phyloP scores from a whole-genome alignment of 2,329 filamentous ascomycete genomes.

The Bipolaris victoriae region DNA sequence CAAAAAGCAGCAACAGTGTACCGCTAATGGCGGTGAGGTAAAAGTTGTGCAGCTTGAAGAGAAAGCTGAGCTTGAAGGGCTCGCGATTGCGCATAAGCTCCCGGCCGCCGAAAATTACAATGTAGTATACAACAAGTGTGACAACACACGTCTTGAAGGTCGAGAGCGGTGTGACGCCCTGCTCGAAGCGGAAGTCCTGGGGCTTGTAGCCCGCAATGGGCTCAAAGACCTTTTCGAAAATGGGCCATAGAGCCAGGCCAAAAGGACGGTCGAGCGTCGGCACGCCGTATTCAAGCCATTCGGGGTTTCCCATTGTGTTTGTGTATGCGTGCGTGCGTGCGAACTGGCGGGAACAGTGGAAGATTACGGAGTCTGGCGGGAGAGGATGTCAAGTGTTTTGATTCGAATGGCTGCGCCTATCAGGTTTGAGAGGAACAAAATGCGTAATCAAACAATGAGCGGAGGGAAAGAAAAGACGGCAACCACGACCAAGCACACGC shows the following conservation, averaged over 20 bases:
- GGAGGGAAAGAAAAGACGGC: slow-evolving; percentile 22
- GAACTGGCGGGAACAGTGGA: too few species aligned
- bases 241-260: slow-evolving; percentile 88
- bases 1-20: slow-evolving; percentile 79
- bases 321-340: not conserved
- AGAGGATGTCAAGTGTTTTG: slow-evolving; percentile 6
- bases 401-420: slow-evolving; percentile 19
- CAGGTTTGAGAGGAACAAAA: slow-evolving; percentile 7
- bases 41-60: slow-evolving; percentile 98
- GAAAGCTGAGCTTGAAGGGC: slow-evolving; percentile 82
- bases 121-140: slow-evolving; percentile 87
- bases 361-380: not conserved
- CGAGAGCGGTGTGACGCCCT: slow-evolving; percentile 85
- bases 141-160: slow-evolving; percentile 82
- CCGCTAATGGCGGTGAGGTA: slow-evolving; percentile 86
- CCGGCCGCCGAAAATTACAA: slow-evolving; percentile 89
- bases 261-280: slow-evolving; percentile 92
- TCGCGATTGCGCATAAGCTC: slow-evolving; percentile 88
- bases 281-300: slow-evolving; percentile 61
- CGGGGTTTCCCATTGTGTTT: slow-evolving; percentile 55
- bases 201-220: slow-evolving; percentile 78
- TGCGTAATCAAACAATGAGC: slow-evolving; percentile 21
- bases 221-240: slow-evolving; percentile 88
- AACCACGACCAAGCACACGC: slow-evolving; percentile 27
- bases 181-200: slow-evolving; percentile 82